These are phyloP conservation scores for Xerocomus spinulosus DNA, from an alignment of 768 basidiomycete genomes.

Conservation along the genomic window DNA sequence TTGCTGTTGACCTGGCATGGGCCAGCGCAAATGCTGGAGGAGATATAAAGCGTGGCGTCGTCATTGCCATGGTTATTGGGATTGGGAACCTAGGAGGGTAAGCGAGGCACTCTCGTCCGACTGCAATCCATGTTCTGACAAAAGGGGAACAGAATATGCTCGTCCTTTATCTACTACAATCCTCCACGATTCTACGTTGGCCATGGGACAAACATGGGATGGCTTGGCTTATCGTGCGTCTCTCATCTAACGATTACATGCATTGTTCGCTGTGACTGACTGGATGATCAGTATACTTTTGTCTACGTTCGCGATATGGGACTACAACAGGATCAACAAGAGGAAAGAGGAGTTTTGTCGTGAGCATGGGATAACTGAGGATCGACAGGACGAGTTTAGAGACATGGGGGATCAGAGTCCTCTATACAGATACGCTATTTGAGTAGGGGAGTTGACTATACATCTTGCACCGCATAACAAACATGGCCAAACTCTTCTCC, in stretches of 20 bases:
- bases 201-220: constrained; percentile 37
- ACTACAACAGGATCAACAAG: constrained; percentile 47
- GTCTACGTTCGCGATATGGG: constrained; percentile 43
- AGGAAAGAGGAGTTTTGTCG: constrained; percentile 43
- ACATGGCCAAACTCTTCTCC: constrained; percentile 19
- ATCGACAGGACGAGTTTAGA: constrained; percentile 37
- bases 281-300: constrained; percentile 35
- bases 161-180: constrained; percentile 40
- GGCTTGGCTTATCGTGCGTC: constrained; percentile 26
- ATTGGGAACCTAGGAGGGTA: constrained; percentile 53
- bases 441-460: not conserved
- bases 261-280: constrained; percentile 24
- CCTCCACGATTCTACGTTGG: constrained; percentile 36
- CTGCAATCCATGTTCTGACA: constrained; percentile 3
- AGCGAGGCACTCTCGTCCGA: constrained; percentile 16
- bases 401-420: constrained; percentile 53
- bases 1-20: constrained; percentile 51
- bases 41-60: constrained; percentile 48
- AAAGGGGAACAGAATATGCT: constrained; percentile 30
- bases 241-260: constrained; percentile 9
- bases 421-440: constrained; percentile 43
- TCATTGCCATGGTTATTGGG: constrained; percentile 50
- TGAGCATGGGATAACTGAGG: constrained; percentile 40
- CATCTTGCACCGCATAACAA: constrained; percentile 7
- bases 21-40: constrained; percentile 52